Percentiles rank a stretch among this genome's conserved stretches.
phyloP scores from a whole-genome alignment of 1,139 yeast genomes.

The Suhomyces anneliseae region DNA sequence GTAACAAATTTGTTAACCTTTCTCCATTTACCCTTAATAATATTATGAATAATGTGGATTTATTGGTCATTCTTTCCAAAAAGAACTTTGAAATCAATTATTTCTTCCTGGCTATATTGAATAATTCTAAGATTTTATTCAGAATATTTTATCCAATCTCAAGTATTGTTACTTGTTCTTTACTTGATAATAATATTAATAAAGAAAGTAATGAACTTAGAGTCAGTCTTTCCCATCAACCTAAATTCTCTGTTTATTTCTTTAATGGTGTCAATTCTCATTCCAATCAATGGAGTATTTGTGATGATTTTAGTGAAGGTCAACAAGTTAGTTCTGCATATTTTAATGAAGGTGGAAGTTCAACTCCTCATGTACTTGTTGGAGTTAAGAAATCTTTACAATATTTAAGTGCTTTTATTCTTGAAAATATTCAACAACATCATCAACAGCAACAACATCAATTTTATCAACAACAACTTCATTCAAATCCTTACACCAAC shows the following conservation, averaged over 20 bases:
- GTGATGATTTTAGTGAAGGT: slow-evolving; percentile 81
- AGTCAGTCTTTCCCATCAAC: slow-evolving; percentile 55
- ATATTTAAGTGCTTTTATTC: slow-evolving; percentile 54
- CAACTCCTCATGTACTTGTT: slow-evolving; percentile 54
- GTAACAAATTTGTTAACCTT: slow-evolving; percentile 53
- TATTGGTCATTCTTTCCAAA: slow-evolving; percentile 64
- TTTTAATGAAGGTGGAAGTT: slow-evolving; percentile 51
- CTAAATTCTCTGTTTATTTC: slow-evolving; percentile 76
- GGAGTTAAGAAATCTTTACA: slow-evolving; percentile 54
- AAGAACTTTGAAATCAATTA: slow-evolving; percentile 71
- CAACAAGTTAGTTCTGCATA: slow-evolving; percentile 73
- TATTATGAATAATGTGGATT: slow-evolving; percentile 66
- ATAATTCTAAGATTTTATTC: slow-evolving; percentile 64
- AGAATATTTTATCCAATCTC: slow-evolving; percentile 66
- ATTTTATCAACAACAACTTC: slow-evolving; percentile 5
- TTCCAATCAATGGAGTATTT: slow-evolving; percentile 74
- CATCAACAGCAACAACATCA: slow-evolving; percentile 8
- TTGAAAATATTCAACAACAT: slow-evolving; percentile 34
- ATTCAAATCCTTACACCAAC: slow-evolving; percentile 12
- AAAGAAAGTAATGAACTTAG: slow-evolving; percentile 52
- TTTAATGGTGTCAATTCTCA: slow-evolving; percentile 49
- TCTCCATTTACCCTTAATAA: slow-evolving; percentile 65
- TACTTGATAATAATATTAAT: slow-evolving; percentile 47
- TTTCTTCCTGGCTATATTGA: slow-evolving; percentile 69
- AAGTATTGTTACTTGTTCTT: slow-evolving; percentile 46